phyloP scores from a whole-genome alignment of 2,329 filamentous ascomycete genomes.

The Escovopsis weberi region DNA sequence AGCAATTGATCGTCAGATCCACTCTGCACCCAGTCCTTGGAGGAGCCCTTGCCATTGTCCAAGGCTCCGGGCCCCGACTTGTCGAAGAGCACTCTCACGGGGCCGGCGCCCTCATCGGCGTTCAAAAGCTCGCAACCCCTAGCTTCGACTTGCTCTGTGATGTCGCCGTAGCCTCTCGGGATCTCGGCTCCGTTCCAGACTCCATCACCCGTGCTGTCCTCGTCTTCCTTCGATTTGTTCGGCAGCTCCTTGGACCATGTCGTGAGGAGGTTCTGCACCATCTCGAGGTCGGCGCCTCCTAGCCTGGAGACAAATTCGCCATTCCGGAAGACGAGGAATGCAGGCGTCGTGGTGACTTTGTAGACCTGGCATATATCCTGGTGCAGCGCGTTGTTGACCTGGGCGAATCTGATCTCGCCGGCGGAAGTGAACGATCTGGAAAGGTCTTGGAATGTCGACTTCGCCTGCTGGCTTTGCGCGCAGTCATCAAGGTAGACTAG shows the following conservation, averaged over 20 bases:
- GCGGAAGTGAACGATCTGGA: conserved; percentile 55
- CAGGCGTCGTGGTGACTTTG: conserved; percentile 63
- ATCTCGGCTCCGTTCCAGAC: conserved; percentile 61
- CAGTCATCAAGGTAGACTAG: conserved; percentile 83
- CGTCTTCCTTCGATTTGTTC: conserved; percentile 33
- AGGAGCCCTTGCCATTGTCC: conserved; percentile 35
- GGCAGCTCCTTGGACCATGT: conserved; percentile 55
- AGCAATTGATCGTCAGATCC: conserved; percentile 95
- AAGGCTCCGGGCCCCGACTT: conserved; percentile 49
- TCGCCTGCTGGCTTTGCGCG: conserved; percentile 69
- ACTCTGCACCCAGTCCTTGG: conserved; percentile 81
- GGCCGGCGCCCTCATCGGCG: conserved; percentile 60
- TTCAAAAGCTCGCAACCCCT: conserved; percentile 79
- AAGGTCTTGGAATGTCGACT: conserved; percentile 68
- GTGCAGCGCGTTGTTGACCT: conserved; percentile 71
- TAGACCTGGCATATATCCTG: conserved; percentile 61
- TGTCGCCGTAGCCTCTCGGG: conserved; percentile 68
- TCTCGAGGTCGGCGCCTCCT: conserved; percentile 56
- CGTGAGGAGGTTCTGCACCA: conserved; percentile 56
- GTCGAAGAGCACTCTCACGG: conserved; percentile 63
- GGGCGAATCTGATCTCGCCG: conserved; percentile 66
- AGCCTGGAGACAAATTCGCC: conserved; percentile 54
- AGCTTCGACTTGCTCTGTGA: conserved; percentile 69
- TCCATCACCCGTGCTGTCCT: conserved; percentile 23
- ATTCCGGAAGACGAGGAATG: conserved; percentile 79